Conservation (phyloP, 2,329 filamentous ascomycete genomes). For the Phyllachora maydis region DNA sequence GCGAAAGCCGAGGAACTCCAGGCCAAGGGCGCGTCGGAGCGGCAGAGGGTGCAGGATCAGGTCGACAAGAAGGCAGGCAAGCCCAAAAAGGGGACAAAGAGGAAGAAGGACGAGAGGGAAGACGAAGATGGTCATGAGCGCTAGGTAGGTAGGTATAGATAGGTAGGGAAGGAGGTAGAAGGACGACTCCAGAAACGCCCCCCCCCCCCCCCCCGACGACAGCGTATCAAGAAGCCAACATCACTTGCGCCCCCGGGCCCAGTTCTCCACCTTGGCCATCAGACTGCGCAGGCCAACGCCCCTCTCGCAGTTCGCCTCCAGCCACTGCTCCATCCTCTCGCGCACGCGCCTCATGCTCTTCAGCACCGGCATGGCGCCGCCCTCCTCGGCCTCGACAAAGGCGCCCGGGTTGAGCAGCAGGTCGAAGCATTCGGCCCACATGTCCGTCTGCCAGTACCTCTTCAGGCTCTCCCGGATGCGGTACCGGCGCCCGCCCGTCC, state of each 20-base stretch:
- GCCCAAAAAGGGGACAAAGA: conserved; percentile 22
- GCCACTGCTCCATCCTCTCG: conserved; percentile 66
- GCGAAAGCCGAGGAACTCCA: conserved; percentile 43
- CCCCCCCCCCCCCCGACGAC: too few relatives aligned
- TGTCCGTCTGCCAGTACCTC: conserved; percentile 87
- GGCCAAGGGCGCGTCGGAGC: conserved; percentile 46
- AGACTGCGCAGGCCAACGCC: conserved; percentile 53
- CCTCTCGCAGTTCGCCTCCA: conserved; percentile 64
- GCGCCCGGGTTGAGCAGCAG: conserved; percentile 64
- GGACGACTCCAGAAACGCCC: too few relatives aligned
- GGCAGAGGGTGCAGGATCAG: conserved; percentile 57
- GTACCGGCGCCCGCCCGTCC: conserved; percentile 42
- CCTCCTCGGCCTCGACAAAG: conserved; percentile 44
- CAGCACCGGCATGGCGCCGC: conserved; percentile 48
- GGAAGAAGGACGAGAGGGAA: conserved; percentile 13
- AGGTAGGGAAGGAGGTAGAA: too few relatives aligned
- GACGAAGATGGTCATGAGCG: conserved; percentile 5
- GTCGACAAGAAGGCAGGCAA: conserved; percentile 54
- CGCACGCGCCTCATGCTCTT: conserved; percentile 47
- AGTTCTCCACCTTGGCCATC: conserved; percentile 40
- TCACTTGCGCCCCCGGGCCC: conserved; percentile 13
- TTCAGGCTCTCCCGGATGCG: conserved; percentile 68
- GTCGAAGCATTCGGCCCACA: conserved; percentile 72
- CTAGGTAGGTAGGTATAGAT: too few relatives aligned
- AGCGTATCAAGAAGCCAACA: conserved; percentile 1